Evolutionary conservation across 2,329 filamentous ascomycete species (phyloP).

Genomic region (Sporothrix pseudoabietina): DNA sequence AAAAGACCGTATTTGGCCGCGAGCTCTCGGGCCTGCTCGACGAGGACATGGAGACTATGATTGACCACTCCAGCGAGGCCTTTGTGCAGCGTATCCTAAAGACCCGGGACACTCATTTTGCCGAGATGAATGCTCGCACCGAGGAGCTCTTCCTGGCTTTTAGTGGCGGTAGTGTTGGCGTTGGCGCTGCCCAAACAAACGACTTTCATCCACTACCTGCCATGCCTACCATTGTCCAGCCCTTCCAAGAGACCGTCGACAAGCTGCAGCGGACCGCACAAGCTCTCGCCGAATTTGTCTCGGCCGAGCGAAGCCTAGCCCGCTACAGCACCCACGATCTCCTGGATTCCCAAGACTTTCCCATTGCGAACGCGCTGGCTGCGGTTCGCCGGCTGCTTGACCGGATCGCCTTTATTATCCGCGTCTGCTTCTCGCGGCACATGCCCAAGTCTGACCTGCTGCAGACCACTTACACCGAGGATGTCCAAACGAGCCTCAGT

Average conservation of each 20-base stretch:
- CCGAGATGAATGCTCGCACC: not conserved
- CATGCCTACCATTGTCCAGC: not conserved
- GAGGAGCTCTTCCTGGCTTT: not conserved
- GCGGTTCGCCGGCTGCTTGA: constrained; percentile 1
- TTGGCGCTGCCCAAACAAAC: not conserved
- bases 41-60: constrained; percentile 54
- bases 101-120: not conserved
- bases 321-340: not conserved
- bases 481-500: not conserved
- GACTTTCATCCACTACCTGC: not conserved
- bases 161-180: not conserved
- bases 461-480: not conserved
- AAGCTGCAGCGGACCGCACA: not conserved
- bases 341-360: too few species aligned
- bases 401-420: not conserved
- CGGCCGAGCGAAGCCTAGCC: not conserved
- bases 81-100: constrained; percentile 52
- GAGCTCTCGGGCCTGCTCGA: constrained; percentile 54
- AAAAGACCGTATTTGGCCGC: constrained; percentile 48
- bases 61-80: constrained; percentile 56
- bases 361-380: not conserved
- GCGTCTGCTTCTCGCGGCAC: not conserved
- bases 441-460: not conserved
- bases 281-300: not conserved
- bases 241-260: not conserved